Percentiles rank a stretch among this genome's conserved stretches.
Conservation (phyloP, 371 early-diverging fungal genomes). For the Furculomyces boomerangus region DNA sequence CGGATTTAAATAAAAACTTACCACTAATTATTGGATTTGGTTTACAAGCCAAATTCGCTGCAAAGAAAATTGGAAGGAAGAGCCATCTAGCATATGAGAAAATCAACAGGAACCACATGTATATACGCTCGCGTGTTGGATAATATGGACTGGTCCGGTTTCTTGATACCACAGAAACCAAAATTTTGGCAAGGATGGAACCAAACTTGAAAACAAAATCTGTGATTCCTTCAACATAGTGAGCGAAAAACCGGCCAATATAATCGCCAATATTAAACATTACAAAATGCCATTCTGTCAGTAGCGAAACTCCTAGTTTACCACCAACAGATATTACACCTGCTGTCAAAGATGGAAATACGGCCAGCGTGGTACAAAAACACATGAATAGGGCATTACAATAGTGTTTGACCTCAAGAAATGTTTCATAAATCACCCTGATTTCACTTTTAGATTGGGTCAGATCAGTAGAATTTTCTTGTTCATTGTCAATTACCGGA, state of each 20-base stretch:
- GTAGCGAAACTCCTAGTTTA: constrained; percentile 19
- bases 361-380: constrained; percentile 44
- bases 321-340: constrained; percentile 34
- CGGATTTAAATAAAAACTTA: no score
- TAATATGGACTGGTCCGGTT: neutral
- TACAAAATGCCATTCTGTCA: constrained; percentile 58
- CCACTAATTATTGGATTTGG: neutral
- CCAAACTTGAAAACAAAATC: neutral
- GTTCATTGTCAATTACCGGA: neutral
- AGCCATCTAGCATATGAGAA: neutral
- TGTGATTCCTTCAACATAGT: neutral
- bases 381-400: constrained; percentile 34
- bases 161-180: neutral
- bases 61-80: neutral
- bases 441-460: neutral
- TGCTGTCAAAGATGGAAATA: constrained; percentile 62
- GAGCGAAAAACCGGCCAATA: constrained; percentile 26
- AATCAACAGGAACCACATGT: neutral
- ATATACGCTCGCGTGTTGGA: neutral
- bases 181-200: neutral
- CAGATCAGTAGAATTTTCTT: neutral
- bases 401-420: constrained; percentile 26
- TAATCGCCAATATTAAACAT: constrained; percentile 58
- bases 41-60: neutral
- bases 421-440: constrained; percentile 5